Base-by-base conservation (phyloP, 768 basidiomycete genomes). In the Crepidotus variabilis region DNA sequence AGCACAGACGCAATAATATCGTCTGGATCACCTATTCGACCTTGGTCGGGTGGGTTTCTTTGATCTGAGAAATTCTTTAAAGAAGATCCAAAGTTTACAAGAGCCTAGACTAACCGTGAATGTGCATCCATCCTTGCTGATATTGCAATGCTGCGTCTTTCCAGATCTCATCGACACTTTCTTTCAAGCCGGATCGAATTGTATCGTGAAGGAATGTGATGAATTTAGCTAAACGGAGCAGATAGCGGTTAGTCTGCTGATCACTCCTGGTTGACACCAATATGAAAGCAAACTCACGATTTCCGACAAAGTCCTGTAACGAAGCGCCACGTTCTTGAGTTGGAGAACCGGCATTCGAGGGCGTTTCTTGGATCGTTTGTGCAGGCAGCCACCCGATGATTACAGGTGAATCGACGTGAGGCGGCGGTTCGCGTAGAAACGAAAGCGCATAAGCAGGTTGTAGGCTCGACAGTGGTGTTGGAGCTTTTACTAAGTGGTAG, bases 51-150 rank as follows among this genome's bases (percentile, higher is more conserved):
- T 6, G 90, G 63, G 55, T 93, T 92, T 43, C 91, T 79, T 48
- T 78, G 75, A 65, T 93, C 91, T 92, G 51, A 16, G 50, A 35
- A 52, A 23, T n/a, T 43, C 24, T 34, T 47, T 7, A 16, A 23
- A 50, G 55, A 22, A 43, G 34, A 39, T 33, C 46, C 18, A 39
- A 22, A 20, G 11, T 4, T 16, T 47, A 47, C 8, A 3, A 22
- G 23, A 53, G n/a, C 10, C 23, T 2, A 32, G 20, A 46, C 72
- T 32, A 56, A 78, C 81, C 81, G 46, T 91, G 82, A 47, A 93
- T 85, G 65, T 93, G 91, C 87, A 93, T 88, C 91, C 91, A 93
- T n/a, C 91, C 91, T 18, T 82, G 69, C 57, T 80, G 81, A 2
- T 84, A 70, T 63, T 89, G 88, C 28, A 79, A 67, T 9, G 90